phyloP scores from a whole-genome alignment of 1,284 basidiomycete genomes.

The Rhodotorula sp. region DNA sequence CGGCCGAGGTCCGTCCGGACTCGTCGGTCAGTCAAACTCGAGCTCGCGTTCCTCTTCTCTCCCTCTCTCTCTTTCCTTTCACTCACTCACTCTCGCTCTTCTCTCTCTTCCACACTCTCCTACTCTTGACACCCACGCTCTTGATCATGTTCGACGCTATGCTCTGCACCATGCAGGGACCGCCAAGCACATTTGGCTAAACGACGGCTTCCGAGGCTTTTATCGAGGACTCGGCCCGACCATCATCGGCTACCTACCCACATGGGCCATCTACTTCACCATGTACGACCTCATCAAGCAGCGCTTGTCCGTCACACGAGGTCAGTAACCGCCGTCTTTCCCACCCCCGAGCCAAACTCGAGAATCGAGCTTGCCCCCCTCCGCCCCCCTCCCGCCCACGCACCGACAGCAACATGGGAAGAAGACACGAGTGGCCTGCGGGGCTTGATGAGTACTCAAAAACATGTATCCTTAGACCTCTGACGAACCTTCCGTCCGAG shows the following conservation, averaged over 20 bases:
- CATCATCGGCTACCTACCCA: slow-evolving; percentile 88
- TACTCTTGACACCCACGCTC: background rate
- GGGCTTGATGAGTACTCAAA: slow-evolving; percentile 33
- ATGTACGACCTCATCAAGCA: slow-evolving; percentile 92
- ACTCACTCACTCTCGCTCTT: slow-evolving; percentile 12
- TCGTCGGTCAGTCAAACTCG: slow-evolving; percentile 59
- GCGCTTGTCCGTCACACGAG: slow-evolving; percentile 56
- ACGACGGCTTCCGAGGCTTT: slow-evolving; percentile 78
- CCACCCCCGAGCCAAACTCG: too few relatives aligned
- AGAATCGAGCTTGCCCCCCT: background rate
- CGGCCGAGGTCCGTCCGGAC: slow-evolving; percentile 54
- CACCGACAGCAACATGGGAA: background rate
- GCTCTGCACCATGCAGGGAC: slow-evolving; percentile 54
- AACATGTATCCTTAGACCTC: slow-evolving; percentile 42
- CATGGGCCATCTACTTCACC: slow-evolving; percentile 98
- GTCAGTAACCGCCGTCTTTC: slow-evolving; percentile 37
- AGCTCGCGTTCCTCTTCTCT: slow-evolving; percentile 5
- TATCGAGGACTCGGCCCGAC: slow-evolving; percentile 95
- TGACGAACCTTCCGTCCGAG: slow-evolving; percentile 41
- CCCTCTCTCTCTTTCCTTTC: slow-evolving; percentile 1
- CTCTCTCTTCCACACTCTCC: background rate
- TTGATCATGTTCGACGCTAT: too few relatives aligned
- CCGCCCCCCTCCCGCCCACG: too few relatives aligned
- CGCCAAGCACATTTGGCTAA: slow-evolving; percentile 64
- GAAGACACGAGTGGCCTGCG: background rate